These are phyloP conservation scores for Orbilia blumenaviensis DNA, from an alignment of 2,329 filamentous ascomycete genomes.

Conservation along the genomic window DNA sequence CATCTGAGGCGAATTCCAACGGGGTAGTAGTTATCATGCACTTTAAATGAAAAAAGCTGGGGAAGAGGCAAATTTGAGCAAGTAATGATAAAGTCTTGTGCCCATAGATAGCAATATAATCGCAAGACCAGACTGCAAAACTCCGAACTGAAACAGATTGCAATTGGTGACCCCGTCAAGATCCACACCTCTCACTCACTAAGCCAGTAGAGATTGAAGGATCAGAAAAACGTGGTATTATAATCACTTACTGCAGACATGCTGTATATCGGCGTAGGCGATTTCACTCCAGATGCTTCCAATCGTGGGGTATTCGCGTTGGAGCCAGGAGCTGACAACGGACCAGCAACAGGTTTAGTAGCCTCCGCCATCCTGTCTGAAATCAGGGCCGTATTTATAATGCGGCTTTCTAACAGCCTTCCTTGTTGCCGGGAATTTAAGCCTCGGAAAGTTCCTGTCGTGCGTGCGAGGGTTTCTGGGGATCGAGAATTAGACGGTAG, in stretches of 20 bases:
- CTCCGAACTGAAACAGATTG: constrained; percentile 12
- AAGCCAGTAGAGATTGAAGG: background rate
- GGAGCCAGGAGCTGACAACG: constrained; percentile 31
- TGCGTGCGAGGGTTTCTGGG: constrained; percentile 9
- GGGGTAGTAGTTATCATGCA: constrained; percentile 21
- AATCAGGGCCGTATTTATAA: constrained; percentile 7
- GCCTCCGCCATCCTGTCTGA: constrained; percentile 34
- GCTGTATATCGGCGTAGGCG: constrained; percentile 50
- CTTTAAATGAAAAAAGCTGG: constrained; percentile 6
- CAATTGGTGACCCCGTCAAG: constrained; percentile 24
- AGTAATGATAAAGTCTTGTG: constrained; percentile 4
- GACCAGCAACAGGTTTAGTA: constrained; percentile 11
- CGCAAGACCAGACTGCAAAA: background rate
- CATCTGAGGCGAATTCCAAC: constrained; percentile 8
- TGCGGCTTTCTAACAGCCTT: constrained; percentile 1
- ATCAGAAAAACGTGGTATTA: background rate
- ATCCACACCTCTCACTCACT: background rate
- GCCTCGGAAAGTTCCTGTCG: constrained; percentile 29
- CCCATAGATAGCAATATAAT: constrained; percentile 3
- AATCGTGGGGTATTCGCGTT: constrained; percentile 33
- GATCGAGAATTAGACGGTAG: constrained; percentile 9
- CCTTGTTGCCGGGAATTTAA: constrained; percentile 36
- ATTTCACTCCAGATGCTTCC: constrained; percentile 50
- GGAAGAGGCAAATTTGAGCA: constrained; percentile 1
- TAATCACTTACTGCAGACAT: constrained; percentile 52